A percentile compares a stretch with the other conserved stretches of the same genome.
phyloP scores from a whole-genome alignment of 192 early-diverging fungal genomes.

The Backusella macrospora region DNA sequence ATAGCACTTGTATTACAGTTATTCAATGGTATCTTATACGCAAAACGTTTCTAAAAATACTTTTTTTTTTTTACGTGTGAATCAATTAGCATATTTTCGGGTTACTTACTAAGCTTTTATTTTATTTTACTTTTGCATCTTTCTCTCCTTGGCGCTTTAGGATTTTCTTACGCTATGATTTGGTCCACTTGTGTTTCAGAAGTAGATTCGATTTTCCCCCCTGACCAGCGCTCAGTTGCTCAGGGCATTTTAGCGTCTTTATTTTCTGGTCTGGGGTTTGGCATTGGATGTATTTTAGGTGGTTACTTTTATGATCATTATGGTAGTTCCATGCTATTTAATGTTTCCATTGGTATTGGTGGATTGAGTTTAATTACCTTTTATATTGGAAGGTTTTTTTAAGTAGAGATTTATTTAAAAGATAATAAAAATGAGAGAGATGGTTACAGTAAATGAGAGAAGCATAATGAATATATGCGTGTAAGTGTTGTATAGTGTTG shows the following conservation, averaged over 20 bases:
- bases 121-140: not conserved
- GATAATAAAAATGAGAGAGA: not conserved
- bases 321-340: constrained; percentile 14
- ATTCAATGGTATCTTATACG: constrained; percentile 21
- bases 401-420: not conserved
- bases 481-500: too few relatives aligned
- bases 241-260: constrained; percentile 38
- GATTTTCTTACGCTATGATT: constrained; percentile 32
- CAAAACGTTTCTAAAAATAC: not conserved
- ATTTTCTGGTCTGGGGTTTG: constrained; percentile 38
- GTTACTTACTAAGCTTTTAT: not conserved
- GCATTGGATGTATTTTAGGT: constrained; percentile 34
- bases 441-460: too few relatives aligned
- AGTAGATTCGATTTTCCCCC: constrained; percentile 37
- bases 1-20: constrained; percentile 31
- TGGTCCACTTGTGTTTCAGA: constrained; percentile 39
- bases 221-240: constrained; percentile 36
- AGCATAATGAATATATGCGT: too few relatives aligned
- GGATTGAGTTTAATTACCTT: constrained; percentile 15
- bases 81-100: not conserved
- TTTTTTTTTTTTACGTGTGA: not conserved
- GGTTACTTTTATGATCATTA: constrained; percentile 37
- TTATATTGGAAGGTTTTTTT: constrained; percentile 11
- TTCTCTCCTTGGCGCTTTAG: not conserved
- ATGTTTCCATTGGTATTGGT: constrained; percentile 16